Base-by-base conservation (phyloP, 1,139 yeast species). In the Zhuliangozyma blackwelliae region DNA sequence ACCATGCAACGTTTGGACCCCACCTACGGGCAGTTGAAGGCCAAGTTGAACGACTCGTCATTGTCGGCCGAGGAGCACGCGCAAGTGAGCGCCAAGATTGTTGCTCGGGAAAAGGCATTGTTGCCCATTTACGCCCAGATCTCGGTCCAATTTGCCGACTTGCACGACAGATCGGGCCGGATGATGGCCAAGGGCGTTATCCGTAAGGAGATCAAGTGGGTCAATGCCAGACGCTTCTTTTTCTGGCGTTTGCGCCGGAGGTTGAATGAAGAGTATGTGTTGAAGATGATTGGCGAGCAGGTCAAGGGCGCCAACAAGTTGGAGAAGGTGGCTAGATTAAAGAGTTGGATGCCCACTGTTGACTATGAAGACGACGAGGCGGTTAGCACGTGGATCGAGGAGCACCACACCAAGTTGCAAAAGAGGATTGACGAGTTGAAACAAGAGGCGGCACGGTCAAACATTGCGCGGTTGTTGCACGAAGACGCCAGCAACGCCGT, bases 211-310 rank as follows among this genome's bases (percentile, higher is more conserved):
- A 65, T 92, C 40, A 80, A 84, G 54, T 90, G 97, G 97, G 64
- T 65, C 33, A 75, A 89, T 39, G 79, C 97, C 26, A 87, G 98
- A 72, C 80, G 97, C 55, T 86, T 77, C 79, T 94, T 92, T 80
- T 92, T 88, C 92, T 92, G 98, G 98, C 82, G 99, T 67, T 78
- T 88, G 48, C 88, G 97, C 69, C 85, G 98, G 68, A 87, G 97
- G 67, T 73, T 94, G 64, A 83, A 86, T 60, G 97, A 92, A 68
- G 95, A 88, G 61, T 87, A 88, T 63, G 72, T 90, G 55, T 71
- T 88, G 61, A 81, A 77, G 61, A 76, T 86, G 55, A 77, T 90
- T 52, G 79, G 80, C 38, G 82, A 77, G 42, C 82, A 79, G 46
- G 61, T 84, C 42, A 74, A 80, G 39, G 56, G 65, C 35, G 75